A percentile compares a stretch with the other conserved stretches of the same genome.
These are phyloP conservation scores for Starmerella sp. DNA, from an alignment of 805 yeast species.

Conservation along the genomic window DNA sequence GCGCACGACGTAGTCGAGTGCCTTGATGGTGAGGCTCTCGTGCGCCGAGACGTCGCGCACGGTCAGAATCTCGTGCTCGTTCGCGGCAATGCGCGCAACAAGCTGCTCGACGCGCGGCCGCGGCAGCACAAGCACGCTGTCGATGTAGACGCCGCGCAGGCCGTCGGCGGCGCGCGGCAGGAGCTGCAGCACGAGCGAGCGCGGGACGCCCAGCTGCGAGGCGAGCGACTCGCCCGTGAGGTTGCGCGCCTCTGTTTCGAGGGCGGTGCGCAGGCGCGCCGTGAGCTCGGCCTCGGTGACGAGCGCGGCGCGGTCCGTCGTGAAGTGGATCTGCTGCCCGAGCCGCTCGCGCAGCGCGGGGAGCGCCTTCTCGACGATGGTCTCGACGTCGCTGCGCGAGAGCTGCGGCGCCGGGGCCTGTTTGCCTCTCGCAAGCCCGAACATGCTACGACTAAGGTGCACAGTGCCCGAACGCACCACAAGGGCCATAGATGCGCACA, in stretches of 20 bases:
- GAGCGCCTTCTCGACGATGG: not conserved
- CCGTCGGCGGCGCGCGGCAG: not conserved
- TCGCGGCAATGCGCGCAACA: not conserved
- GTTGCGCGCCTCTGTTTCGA: not conserved
- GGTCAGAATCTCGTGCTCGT: not conserved
- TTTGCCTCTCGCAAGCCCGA: not conserved
- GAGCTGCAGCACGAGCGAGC: not conserved
- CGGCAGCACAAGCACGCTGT: constrained; percentile 1
- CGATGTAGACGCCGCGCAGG: not conserved
- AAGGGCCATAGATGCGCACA: too few relatives aligned
- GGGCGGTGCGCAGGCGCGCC: not conserved
- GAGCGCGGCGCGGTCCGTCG: not conserved
- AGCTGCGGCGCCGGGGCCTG: not conserved
- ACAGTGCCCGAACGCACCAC: too few relatives aligned
- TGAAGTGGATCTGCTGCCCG: not conserved
- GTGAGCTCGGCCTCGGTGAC: not conserved
- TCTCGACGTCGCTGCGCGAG: not conserved
- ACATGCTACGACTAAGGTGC: not conserved
- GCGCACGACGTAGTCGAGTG: constrained; percentile 11
- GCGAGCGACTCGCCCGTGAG: constrained; percentile 1
- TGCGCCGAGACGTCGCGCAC: constrained; percentile 8
- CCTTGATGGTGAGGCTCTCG: constrained; percentile 10
- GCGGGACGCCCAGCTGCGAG: not conserved
- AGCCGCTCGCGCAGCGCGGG: not conserved
- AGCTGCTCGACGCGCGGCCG: constrained; percentile 1